Conservation (phyloP, 2,329 filamentous ascomycete genomes). For the Phialemonium atrogriseum region DNA sequence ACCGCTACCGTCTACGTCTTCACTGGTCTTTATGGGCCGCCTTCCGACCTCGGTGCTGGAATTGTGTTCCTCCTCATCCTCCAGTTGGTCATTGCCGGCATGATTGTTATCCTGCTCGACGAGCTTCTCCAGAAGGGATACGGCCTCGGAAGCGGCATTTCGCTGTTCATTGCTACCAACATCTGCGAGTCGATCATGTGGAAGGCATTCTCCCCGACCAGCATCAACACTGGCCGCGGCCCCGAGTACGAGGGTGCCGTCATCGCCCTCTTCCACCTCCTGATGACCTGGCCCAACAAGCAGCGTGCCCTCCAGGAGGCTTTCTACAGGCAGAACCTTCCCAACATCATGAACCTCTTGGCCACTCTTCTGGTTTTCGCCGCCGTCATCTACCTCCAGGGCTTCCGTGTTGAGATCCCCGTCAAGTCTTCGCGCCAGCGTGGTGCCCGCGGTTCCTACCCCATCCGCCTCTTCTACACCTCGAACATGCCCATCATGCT, state of each 20-base stretch:
- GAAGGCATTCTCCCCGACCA: constrained; percentile 99
- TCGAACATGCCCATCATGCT: constrained; percentile 99
- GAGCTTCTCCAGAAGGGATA: constrained; percentile 99
- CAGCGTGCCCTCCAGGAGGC: constrained; percentile 95
- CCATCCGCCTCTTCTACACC: constrained; percentile 98
- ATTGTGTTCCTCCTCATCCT: constrained; percentile 98
- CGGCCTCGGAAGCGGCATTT: constrained; percentile 96
- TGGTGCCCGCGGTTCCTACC: constrained; percentile 96
- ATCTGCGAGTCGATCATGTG: constrained; percentile 99
- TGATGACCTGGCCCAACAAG: constrained; percentile 99
- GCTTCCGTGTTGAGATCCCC: constrained; percentile 98
- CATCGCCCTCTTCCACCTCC: constrained; percentile 93
- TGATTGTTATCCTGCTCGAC: constrained; percentile 98
- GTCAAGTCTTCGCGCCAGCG: constrained; percentile 99
- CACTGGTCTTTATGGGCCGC: constrained; percentile 94
- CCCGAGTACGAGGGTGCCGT: constrained; percentile 98
- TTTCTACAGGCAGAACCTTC: constrained; percentile 98
- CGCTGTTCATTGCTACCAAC: constrained; percentile 99
- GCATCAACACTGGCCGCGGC: constrained; percentile 97
- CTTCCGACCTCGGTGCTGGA: constrained; percentile 92
- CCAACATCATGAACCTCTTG: constrained; percentile 98
- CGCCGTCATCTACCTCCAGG: constrained; percentile 97
- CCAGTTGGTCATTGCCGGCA: constrained; percentile 91
- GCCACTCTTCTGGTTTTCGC: constrained; percentile 90
- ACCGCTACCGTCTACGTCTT: constrained; percentile 98